Base-by-base conservation (phyloP, 2,329 filamentous ascomycete genomes). In the Pseudogymnoascus sp. region DNA sequence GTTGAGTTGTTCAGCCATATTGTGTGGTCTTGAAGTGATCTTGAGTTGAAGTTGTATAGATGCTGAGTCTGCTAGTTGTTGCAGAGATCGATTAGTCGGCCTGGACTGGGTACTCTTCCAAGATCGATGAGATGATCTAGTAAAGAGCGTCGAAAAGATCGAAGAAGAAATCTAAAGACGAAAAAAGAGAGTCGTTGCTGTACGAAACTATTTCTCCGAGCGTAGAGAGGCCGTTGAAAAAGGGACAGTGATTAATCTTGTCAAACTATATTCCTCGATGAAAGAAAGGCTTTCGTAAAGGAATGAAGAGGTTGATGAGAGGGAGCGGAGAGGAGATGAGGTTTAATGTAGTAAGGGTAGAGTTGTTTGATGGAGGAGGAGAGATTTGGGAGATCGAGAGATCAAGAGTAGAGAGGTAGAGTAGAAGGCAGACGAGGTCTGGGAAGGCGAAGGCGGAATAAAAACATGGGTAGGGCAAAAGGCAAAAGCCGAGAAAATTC, bases 1-100 rank as follows among this genome's bases (percentile, higher is more conserved):
- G 79, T 90, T 90, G 70, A 94, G 82, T 79, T 92, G 86, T 71
- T 90, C 87, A 74, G 88, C 88, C 88, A 91, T 91, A 72, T 75
- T 86, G 77, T 69, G 69, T 68, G 57, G 18, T 60, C 52, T 57
- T 37, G 21, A 30, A 26, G 26, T 52, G 45, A 52, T 30, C 9
- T 23, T 30, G 18, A 19, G 9, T 33, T 64, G 57, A 62, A 41
- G 58, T 61, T 45, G 9, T 41, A 26, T 58, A 59, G n/a, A 26
- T 59, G 38, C 45, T 30, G 39, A 21, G 5, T 55, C 35, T 13
- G 28, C 15, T 7, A 23, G 5, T 9, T 45, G 33, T 33, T 23
- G 30, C 21, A 28, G 34, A 38, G 34, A 5, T 45, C 2, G n/a
- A 37, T 39, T 59, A 59, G 26, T 28, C 34, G 34, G 55, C 55